These are phyloP conservation scores for Jamesozyma rosinii DNA, from an alignment of 805 yeast genomes.

Conservation along the genomic window DNA sequence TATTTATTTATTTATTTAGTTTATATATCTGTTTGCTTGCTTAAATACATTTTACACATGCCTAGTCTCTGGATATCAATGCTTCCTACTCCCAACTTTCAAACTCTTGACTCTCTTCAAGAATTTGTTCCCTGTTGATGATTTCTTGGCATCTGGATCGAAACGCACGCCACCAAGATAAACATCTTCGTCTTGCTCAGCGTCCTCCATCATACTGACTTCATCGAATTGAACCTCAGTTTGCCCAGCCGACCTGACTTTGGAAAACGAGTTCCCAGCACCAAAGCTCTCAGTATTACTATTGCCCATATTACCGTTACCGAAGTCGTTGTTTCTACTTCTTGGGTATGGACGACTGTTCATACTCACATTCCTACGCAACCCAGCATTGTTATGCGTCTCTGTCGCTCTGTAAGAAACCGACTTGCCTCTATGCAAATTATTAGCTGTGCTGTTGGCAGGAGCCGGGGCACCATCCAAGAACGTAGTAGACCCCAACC, in stretches of 20 bases:
- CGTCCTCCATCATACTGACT: slow-evolving; percentile 4
- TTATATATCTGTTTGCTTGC: background rate
- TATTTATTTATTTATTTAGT: too few species aligned
- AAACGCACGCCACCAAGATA: slow-evolving; percentile 23
- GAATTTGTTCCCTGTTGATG: slow-evolving; percentile 44
- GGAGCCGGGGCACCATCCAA: slow-evolving; percentile 94
- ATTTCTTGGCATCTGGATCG: slow-evolving; percentile 22
- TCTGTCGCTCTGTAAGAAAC: slow-evolving; percentile 53
- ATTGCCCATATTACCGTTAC: background rate
- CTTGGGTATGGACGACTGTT: slow-evolving; percentile 8
- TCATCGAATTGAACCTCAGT: background rate
- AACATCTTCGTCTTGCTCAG: slow-evolving; percentile 27
- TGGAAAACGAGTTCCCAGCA: background rate
- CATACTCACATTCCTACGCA: slow-evolving; percentile 11
- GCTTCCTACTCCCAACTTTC: slow-evolving; percentile 47
- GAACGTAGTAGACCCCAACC: slow-evolving; percentile 87
- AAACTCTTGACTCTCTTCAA: slow-evolving; percentile 82
- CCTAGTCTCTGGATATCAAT: background rate
- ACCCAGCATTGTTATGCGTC: slow-evolving; percentile 11
- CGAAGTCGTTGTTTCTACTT: background rate
- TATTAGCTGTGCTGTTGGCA: slow-evolving; percentile 13
- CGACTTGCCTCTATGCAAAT: slow-evolving; percentile 73
- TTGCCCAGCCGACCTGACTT: background rate
- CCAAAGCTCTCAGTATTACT: background rate
- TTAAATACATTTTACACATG: too few species aligned